Evolutionary conservation across 192 early-diverging fungal species (phyloP).

Genomic region (Oehlia diaphana): DNA sequence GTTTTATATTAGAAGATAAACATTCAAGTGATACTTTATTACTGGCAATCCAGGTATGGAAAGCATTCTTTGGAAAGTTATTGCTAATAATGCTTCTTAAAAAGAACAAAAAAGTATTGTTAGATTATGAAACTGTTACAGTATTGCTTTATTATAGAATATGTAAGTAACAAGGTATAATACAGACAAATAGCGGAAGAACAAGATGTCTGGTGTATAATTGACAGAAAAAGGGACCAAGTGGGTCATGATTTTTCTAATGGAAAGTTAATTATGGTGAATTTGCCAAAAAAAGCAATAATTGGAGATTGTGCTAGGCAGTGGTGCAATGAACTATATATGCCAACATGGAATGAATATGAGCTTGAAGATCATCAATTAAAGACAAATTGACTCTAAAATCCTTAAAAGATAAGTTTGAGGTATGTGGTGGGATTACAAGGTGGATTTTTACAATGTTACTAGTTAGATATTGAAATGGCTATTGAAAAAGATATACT

Average conservation of each 20-base stretch:
- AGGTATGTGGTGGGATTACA: background rate
- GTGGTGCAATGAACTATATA: background rate
- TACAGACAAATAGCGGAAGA: background rate
- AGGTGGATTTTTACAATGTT: background rate
- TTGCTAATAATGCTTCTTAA: background rate
- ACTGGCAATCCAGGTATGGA: background rate
- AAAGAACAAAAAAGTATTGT: background rate
- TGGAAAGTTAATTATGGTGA: background rate
- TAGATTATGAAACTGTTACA: background rate
- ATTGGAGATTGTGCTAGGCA: background rate
- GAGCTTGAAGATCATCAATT: background rate
- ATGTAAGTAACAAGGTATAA: background rate
- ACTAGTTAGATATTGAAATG: background rate
- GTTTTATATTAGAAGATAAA: background rate
- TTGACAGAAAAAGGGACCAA: background rate
- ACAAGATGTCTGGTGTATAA: background rate
- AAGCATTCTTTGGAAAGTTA: background rate
- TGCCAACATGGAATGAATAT: background rate
- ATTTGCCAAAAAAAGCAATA: too few species aligned
- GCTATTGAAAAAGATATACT: background rate
- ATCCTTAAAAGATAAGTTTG: background rate
- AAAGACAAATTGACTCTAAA: background rate
- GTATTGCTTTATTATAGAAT: background rate
- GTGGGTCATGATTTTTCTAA: background rate
- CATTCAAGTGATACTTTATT: background rate